Base-by-base conservation (phyloP, 345 rosid genomes). In the Xanthoceras sorbifolium region DNA sequence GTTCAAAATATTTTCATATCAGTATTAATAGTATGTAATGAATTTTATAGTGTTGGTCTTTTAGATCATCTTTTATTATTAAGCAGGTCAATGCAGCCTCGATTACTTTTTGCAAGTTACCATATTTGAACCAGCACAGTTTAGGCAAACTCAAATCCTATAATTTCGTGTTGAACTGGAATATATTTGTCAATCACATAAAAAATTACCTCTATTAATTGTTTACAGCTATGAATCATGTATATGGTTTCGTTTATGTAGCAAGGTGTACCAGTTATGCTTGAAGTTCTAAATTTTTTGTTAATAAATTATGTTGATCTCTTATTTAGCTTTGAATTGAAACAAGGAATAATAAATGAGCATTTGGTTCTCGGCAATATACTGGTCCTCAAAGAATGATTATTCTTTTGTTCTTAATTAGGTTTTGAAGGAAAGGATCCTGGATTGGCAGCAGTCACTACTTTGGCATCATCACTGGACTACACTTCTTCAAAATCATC, bases 381-480 rank as follows among this genome's bases (percentile, higher is more conserved):
- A 4, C 31, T 50, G 48, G 36, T 8, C 26, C 17, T 26, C 55
- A 11, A 62, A 65, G 8, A 50, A 29, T 55, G 25, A 11, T 60
- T 71, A 5, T 60, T 60, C 28, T 52, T 28, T 8, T 60, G 61
- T 76, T 15, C 71, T 84, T 14, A 80, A 80, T 54, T 40, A 91
- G 98, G 91, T 78, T 87, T 75, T 57, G 84, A 87, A 81, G 88
- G 93, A 78, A 92, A 72, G 26, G 92, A 95, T 77, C 73, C 94
- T 2, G 90, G 93, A 12, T 82, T 93, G 83, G 86, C 90, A 59
- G 81, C 91, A 59, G 82, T 90, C 73, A 85, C 84, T 68, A 92
- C 98, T 28, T 78, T 90, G 59, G 97, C 88, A 31, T 88, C 99
- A 68, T 83, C 99, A 11, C 89, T 95, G 57, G 98, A 95, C 79